Percentiles rank a stretch among this genome's conserved stretches.
phyloP scores from a whole-genome alignment of 108 stramenopile species.

The Schizochytrium sp. region DNA sequence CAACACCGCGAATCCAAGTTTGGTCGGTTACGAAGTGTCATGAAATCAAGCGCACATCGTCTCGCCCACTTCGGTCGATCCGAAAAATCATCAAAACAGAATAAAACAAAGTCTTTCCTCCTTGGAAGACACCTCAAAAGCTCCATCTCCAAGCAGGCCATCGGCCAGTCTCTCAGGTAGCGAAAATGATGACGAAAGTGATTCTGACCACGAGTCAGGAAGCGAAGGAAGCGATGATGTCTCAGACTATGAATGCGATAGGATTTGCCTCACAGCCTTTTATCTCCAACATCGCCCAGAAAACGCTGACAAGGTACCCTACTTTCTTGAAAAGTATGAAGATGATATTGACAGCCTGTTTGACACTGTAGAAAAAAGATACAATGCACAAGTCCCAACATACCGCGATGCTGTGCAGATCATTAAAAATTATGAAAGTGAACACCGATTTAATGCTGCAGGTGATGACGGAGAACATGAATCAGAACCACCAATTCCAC shows the following conservation, averaged over 20 bases:
- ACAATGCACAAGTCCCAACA: neutral
- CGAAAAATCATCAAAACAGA: no score
- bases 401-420: slow-evolving; percentile 25
- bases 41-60: no score
- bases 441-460: neutral
- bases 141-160: neutral
- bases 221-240: neutral
- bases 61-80: no score
- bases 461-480: neutral
- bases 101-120: no score
- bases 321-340: neutral
- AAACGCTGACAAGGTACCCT: neutral
- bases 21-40: neutral
- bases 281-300: slow-evolving; percentile 11
- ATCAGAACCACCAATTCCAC: neutral
- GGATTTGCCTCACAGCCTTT: neutral
- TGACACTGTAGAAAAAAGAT: neutral
- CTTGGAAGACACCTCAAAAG: no score
- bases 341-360: neutral
- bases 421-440: neutral
- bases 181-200: neutral
- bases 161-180: neutral
- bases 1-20: neutral
- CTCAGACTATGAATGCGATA: neutral
- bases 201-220: neutral